Evolutionary conservation across 2,329 filamentous ascomycete genomes (phyloP).

Genomic region (Raffaelea ambrosiae): DNA sequence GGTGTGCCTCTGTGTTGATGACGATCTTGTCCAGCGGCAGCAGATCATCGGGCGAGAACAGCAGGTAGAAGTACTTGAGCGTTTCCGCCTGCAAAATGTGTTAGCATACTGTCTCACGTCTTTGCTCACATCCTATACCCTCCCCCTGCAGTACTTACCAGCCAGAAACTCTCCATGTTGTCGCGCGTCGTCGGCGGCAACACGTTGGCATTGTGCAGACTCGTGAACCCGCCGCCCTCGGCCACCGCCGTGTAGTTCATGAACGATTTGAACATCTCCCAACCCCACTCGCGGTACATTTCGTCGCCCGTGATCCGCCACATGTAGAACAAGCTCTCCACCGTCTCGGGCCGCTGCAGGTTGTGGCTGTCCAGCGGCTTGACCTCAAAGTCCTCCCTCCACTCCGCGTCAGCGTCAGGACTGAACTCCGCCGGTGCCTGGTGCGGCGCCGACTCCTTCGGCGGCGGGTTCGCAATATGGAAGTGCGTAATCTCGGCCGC

Average conservation of each 20-base stretch:
- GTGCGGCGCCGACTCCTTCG: slow-evolving; percentile 48
- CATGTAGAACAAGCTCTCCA: slow-evolving; percentile 97
- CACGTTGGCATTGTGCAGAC: slow-evolving; percentile 63
- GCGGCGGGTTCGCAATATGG: slow-evolving; percentile 60
- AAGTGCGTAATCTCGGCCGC: slow-evolving; percentile 94
- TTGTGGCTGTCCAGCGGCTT: slow-evolving; percentile 84
- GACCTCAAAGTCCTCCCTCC: slow-evolving; percentile 72
- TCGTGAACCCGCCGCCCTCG: slow-evolving; percentile 74
- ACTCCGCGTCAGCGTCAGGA: slow-evolving; percentile 46
- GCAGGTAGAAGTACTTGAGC: slow-evolving; percentile 91
- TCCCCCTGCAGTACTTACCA: slow-evolving; percentile 47
- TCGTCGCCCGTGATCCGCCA: slow-evolving; percentile 92
- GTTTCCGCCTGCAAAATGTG: slow-evolving; percentile 72
- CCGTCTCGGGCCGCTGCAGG: slow-evolving; percentile 87
- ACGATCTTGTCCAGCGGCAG: slow-evolving; percentile 81
- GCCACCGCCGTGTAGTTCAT: slow-evolving; percentile 74
- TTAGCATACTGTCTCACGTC: neutral
- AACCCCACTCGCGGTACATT: slow-evolving; percentile 91
- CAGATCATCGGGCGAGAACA: slow-evolving; percentile 79
- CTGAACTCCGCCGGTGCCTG: slow-evolving; percentile 41
- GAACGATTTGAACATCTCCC: slow-evolving; percentile 96
- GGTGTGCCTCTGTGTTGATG: slow-evolving; percentile 93
- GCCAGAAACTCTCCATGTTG: slow-evolving; percentile 99
- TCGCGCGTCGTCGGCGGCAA: slow-evolving; percentile 65
- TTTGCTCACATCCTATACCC: no score